phyloP scores from a whole-genome alignment of 2,329 filamentous ascomycete species.

The Phymatotrichopsis omnivora region DNA sequence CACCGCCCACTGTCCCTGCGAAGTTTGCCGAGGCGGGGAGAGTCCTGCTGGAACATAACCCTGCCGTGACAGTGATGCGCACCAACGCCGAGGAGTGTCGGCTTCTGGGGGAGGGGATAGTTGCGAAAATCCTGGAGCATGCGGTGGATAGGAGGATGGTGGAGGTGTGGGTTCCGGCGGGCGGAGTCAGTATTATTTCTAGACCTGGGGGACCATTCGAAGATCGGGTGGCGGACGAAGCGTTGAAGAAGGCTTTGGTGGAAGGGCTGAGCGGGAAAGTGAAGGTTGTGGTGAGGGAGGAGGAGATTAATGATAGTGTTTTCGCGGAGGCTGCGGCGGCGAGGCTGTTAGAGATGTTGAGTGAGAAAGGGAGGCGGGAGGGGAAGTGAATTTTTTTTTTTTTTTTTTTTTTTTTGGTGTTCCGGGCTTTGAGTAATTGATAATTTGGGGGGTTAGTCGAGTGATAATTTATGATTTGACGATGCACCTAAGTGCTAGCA shows the following conservation, averaged over 20 bases:
- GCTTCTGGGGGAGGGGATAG: constrained; percentile 48
- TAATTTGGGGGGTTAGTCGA: too few relatives aligned
- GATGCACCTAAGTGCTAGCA: too few relatives aligned
- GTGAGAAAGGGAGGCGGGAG: constrained; percentile 19
- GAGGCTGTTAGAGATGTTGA: constrained; percentile 35
- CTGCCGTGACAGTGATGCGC: constrained; percentile 55
- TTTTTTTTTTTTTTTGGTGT: too few relatives aligned
- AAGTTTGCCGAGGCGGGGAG: constrained; percentile 40
- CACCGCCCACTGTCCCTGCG: constrained; percentile 45
- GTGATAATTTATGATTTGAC: too few relatives aligned
- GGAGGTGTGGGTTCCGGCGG: constrained; percentile 50
- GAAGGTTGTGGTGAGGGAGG: constrained; percentile 41
- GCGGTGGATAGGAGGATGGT: constrained; percentile 38
- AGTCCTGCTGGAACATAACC: constrained; percentile 54
- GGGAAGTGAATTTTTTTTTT: background rate
- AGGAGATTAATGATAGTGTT: constrained; percentile 45
- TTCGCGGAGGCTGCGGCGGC: constrained; percentile 44
- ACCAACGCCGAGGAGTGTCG: constrained; percentile 49
- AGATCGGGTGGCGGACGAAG: constrained; percentile 41
- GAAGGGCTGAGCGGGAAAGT: constrained; percentile 44
- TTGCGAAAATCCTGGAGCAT: constrained; percentile 41
- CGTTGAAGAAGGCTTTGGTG: constrained; percentile 42
- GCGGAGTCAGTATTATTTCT: constrained; percentile 53
- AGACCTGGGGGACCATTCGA: constrained; percentile 46
- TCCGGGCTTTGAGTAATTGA: too few relatives aligned